Conservation (phyloP, 768 basidiomycete genomes). For the Candolleomyces efflorescens region DNA sequence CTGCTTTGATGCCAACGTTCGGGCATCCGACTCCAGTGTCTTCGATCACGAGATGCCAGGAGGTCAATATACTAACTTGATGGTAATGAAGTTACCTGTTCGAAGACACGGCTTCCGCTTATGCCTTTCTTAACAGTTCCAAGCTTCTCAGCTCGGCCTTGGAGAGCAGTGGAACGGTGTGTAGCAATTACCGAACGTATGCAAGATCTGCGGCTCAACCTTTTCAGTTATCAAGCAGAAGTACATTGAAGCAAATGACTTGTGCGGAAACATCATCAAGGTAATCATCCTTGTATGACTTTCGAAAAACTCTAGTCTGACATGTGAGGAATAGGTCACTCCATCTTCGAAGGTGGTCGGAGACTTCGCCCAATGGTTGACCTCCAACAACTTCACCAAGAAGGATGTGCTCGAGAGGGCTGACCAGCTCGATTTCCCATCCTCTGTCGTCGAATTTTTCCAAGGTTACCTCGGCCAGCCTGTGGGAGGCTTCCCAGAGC, state of each 20-base stretch:
- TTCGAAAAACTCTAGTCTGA: no score
- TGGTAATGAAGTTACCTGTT: conserved; percentile 43
- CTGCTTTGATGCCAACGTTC: conserved; percentile 98
- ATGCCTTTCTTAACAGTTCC: conserved; percentile 62
- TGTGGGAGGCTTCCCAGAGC: conserved; percentile 98
- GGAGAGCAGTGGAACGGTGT: conserved; percentile 93
- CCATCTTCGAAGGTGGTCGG: conserved; percentile 99
- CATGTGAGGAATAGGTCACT: conserved; percentile 50
- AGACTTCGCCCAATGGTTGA: conserved; percentile 99
- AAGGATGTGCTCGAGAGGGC: conserved; percentile 83
- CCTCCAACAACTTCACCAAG: conserved; percentile 86
- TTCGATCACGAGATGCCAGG: conserved; percentile 99
- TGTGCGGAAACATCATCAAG: conserved; percentile 99
- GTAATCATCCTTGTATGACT: no score
- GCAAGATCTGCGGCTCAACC: conserved; percentile 8
- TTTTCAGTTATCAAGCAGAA: conserved; percentile 89
- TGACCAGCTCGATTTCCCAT: conserved; percentile 93
- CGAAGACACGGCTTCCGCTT: no score
- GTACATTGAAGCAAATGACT: conserved; percentile 95
- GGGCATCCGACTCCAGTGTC: conserved; percentile 95
- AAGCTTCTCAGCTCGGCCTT: conserved; percentile 94
- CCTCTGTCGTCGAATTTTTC: conserved; percentile 97
- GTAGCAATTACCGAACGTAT: conserved; percentile 14
- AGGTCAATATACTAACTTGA: conserved; percentile 91
- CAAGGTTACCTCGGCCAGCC: conserved; percentile 98